phyloP scores from a whole-genome alignment of 1,139 yeast species.

The Blastobotrys raffinosifermentans region DNA sequence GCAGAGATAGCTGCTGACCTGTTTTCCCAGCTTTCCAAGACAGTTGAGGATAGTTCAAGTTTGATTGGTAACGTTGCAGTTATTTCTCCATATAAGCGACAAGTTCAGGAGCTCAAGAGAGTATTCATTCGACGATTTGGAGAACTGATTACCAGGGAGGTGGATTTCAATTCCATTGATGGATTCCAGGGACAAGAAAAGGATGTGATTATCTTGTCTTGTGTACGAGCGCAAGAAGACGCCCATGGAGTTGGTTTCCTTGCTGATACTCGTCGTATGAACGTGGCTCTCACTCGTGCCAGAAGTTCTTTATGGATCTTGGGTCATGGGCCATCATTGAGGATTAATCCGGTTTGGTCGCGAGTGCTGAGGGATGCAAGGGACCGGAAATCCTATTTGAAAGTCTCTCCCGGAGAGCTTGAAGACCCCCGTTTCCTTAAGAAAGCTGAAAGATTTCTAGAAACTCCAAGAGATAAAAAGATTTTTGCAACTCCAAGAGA shows the following conservation, averaged over 20 bases:
- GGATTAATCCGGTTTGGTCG: conserved; percentile 62
- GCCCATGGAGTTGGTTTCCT: conserved; percentile 71
- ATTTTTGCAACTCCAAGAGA: too few species aligned
- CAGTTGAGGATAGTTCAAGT: conserved; percentile 46
- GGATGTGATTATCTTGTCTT: conserved; percentile 86
- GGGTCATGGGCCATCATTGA: conserved; percentile 54
- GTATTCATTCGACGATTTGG: conserved; percentile 61
- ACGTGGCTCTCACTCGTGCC: conserved; percentile 93
- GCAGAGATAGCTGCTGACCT: conserved; percentile 68
- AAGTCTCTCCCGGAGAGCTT: conserved; percentile 21
- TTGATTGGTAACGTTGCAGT: conserved; percentile 69
- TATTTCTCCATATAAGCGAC: conserved; percentile 93
- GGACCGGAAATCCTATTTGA: conserved; percentile 37
- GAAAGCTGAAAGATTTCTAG: too few species aligned
- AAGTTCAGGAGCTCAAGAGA: conserved; percentile 53
- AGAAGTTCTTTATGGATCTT: conserved; percentile 86
- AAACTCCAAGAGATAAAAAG: too few species aligned
- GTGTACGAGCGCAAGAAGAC: conserved; percentile 77
- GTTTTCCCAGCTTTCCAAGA: conserved; percentile 30
- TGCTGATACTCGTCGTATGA: conserved; percentile 88
- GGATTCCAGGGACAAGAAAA: conserved; percentile 99
- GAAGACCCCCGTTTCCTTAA: background rate
- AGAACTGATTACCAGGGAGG: conserved; percentile 49
- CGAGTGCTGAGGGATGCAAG: conserved; percentile 59
- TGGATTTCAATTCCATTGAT: conserved; percentile 92